phyloP scores from a whole-genome alignment of 371 early-diverging fungal genomes.

The Cokeromyces recurvatus region DNA sequence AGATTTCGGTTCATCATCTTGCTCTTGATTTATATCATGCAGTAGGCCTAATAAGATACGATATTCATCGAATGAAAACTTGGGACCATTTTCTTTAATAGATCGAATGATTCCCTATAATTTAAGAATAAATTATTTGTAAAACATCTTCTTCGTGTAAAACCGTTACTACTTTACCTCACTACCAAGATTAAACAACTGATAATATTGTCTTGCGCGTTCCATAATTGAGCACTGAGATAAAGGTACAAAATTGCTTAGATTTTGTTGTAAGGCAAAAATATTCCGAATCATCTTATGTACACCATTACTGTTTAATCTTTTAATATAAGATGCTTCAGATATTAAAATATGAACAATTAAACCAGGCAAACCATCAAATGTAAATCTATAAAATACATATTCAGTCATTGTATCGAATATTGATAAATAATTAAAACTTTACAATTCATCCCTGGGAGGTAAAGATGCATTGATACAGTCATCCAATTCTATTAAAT shows the following conservation, averaged over 20 bases:
- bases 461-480: conserved; percentile 63
- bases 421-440: neutral
- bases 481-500: conserved; percentile 74
- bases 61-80: conserved; percentile 48
- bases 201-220: conserved; percentile 68
- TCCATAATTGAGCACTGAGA: conserved; percentile 68
- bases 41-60: conserved; percentile 40
- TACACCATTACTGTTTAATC: conserved; percentile 70
- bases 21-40: conserved; percentile 30
- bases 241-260: conserved; percentile 70
- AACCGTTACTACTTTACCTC: conserved; percentile 50
- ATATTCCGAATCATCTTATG: conserved; percentile 81
- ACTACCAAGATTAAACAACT: conserved; percentile 58
- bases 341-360: conserved; percentile 68
- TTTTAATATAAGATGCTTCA: conserved; percentile 69
- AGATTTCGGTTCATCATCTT: conserved; percentile 15
- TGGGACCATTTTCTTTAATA: conserved; percentile 41
- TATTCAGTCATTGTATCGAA: too few species aligned
- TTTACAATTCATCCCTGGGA: conserved; percentile 56
- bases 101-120: conserved; percentile 28
- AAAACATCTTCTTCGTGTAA: too few species aligned
- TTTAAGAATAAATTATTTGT: too few species aligned
- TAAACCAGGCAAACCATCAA: conserved; percentile 76
- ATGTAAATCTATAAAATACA: conserved; percentile 57
- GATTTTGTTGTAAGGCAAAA: conserved; percentile 80